Percentiles rank a stretch among this genome's conserved stretches.
Evolutionary conservation across 1,139 yeast genomes (phyloP).

Genomic region (Hanseniaspora uvarum): DNA sequence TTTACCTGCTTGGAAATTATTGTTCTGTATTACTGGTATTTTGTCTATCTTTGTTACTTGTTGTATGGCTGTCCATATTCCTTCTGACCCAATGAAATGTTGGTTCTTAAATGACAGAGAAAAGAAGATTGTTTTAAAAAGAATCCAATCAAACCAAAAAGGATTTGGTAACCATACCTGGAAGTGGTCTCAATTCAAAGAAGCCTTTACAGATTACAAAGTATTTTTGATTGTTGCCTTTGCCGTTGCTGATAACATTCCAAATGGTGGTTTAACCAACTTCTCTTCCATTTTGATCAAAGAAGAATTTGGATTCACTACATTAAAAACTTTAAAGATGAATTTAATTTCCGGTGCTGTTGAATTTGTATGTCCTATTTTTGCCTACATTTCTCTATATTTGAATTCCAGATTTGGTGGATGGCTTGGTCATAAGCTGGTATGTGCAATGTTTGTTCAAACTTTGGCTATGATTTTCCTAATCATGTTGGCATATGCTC

Average conservation of each 20-base stretch:
- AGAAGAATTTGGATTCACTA: slow-evolving; percentile 33
- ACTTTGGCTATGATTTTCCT: slow-evolving; percentile 35
- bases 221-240: slow-evolving; percentile 42
- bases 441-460: slow-evolving; percentile 38
- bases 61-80: slow-evolving; percentile 38
- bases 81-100: slow-evolving; percentile 43
- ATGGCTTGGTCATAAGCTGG: slow-evolving; percentile 34
- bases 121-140: slow-evolving; percentile 43
- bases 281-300: slow-evolving; percentile 33
- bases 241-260: slow-evolving; percentile 32
- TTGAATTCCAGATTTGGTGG: slow-evolving; percentile 34
- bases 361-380: slow-evolving; percentile 34
- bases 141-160: slow-evolving; percentile 40
- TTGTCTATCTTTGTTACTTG: slow-evolving; percentile 41
- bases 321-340: slow-evolving; percentile 36
- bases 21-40: slow-evolving; percentile 41
- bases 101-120: slow-evolving; percentile 43
- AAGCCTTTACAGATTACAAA: slow-evolving; percentile 38
- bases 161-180: slow-evolving; percentile 49
- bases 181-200: slow-evolving; percentile 45
- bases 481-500: slow-evolving; percentile 43
- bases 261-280: slow-evolving; percentile 29
- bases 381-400: slow-evolving; percentile 28
- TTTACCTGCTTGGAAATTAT: slow-evolving; percentile 40
- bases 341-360: slow-evolving; percentile 36